A percentile compares a stretch with the other conserved stretches of the same genome.
phyloP scores from a whole-genome alignment of 2,329 filamentous ascomycete genomes.

The Harringtonia lauricola region DNA sequence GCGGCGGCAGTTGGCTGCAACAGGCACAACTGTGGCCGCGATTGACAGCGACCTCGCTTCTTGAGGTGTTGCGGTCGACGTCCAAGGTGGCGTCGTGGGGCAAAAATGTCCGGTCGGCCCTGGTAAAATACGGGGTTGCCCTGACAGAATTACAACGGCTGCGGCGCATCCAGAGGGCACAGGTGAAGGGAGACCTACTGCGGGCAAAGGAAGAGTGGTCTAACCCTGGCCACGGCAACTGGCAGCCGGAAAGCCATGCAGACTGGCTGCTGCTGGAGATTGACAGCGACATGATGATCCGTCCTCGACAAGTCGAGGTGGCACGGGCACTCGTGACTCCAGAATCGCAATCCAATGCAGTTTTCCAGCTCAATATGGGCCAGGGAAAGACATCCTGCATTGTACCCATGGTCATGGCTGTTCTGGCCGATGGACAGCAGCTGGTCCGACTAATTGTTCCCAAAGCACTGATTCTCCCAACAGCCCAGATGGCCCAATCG shows the following conservation, averaged over 20 bases:
- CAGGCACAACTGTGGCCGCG: conserved; percentile 32
- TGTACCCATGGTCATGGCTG: conserved; percentile 37
- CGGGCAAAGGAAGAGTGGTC: conserved; percentile 28
- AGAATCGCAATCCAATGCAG: conserved; percentile 38
- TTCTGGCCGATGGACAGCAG: conserved; percentile 30
- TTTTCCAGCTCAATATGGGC: conserved; percentile 58
- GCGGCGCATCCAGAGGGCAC: conserved; percentile 26
- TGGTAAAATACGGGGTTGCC: conserved; percentile 31
- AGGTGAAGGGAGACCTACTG: conserved; percentile 14
- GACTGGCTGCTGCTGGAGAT: conserved; percentile 60
- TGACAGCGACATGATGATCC: conserved; percentile 51
- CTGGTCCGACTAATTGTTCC: conserved; percentile 45
- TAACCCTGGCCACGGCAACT: conserved; percentile 43
- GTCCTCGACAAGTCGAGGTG: conserved; percentile 50
- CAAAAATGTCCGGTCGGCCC: conserved; percentile 20
- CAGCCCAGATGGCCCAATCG: conserved; percentile 41
- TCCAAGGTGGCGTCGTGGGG: conserved; percentile 17
- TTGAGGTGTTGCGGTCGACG: conserved; percentile 33
- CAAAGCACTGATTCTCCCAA: conserved; percentile 44
- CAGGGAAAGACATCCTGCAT: conserved; percentile 44
- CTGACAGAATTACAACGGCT: conserved; percentile 34
- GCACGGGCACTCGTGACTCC: conserved; percentile 49
- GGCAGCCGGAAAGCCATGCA: conserved; percentile 38
- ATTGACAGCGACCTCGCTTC: conserved; percentile 27
- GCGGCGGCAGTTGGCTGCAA: conserved; percentile 25